These are phyloP conservation scores for Fusarium luffae DNA, from an alignment of 2,329 filamentous ascomycete species.

Conservation along the genomic window DNA sequence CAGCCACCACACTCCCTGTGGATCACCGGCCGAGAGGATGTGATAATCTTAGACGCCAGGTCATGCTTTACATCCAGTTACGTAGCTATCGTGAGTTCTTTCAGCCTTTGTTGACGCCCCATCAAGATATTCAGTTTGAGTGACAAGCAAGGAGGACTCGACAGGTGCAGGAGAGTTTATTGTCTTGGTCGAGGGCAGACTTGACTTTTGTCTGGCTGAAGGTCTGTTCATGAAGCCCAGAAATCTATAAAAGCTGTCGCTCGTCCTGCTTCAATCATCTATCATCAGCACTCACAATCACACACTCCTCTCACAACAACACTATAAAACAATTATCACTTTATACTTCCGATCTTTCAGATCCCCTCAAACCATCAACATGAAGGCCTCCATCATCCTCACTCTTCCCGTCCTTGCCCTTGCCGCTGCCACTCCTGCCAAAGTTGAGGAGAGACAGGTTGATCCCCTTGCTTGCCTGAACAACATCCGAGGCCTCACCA, in stretches of 20 bases:
- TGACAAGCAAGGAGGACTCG: too few relatives aligned
- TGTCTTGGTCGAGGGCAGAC: too few relatives aligned
- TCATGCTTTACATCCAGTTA: accelerated
- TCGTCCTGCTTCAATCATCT: accelerated
- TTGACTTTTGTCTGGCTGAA: too few relatives aligned
- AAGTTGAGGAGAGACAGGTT: constrained; percentile 12
- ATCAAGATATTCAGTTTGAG: accelerated
- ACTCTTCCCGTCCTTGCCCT: constrained; percentile 17
- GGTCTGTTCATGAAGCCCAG: accelerated
- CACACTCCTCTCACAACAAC: background rate
- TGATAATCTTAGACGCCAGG: background rate
- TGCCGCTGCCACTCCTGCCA: constrained; percentile 10
- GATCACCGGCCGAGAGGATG: too few relatives aligned
- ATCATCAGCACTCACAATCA: constrained; percentile 12
- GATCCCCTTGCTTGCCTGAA: background rate
- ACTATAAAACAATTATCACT: background rate
- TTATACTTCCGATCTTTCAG: background rate
- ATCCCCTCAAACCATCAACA: background rate
- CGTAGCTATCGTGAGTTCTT: background rate
- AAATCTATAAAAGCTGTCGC: constrained; percentile 17
- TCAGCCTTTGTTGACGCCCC: accelerated
- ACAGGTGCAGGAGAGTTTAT: too few relatives aligned
- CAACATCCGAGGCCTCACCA: accelerated
- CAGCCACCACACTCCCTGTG: background rate
- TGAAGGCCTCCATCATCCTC: constrained; percentile 19